These are phyloP conservation scores for Cryptosporidium tyzzeri DNA, from an alignment of 169 alveolate genomes.

Conservation along the genomic window DNA sequence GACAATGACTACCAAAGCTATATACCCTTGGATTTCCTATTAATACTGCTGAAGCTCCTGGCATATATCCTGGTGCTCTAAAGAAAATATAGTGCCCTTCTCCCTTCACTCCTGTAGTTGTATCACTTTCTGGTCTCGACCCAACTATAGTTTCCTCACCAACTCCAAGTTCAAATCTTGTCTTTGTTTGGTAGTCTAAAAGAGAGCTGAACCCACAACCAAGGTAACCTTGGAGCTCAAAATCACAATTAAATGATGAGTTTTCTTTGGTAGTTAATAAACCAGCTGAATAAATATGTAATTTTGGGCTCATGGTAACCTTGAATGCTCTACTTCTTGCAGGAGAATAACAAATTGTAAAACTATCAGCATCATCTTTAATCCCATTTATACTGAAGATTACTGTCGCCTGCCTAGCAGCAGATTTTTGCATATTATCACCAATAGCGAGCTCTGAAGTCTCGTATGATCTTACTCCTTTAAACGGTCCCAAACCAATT, in stretches of 20 bases:
- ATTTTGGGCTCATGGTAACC: not conserved
- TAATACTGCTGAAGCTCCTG: slow-evolving; percentile 80
- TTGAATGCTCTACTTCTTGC: slow-evolving; percentile 53
- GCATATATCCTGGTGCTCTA: slow-evolving; percentile 81
- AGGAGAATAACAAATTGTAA: slow-evolving; percentile 60
- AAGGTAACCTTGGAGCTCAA: slow-evolving; percentile 49
- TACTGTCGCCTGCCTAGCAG: slow-evolving; percentile 35
- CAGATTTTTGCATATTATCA: slow-evolving; percentile 50
- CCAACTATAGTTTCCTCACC: slow-evolving; percentile 75
- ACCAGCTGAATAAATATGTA: slow-evolving; percentile 37
- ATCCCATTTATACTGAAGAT: slow-evolving; percentile 16
- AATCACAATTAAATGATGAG: slow-evolving; percentile 24
- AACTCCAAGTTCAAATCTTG: slow-evolving; percentile 62
- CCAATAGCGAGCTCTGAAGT: slow-evolving; percentile 52
- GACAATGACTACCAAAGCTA: slow-evolving; percentile 79
- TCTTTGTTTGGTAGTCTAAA: slow-evolving; percentile 55
- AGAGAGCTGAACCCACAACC: slow-evolving; percentile 69
- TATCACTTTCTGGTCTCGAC: slow-evolving; percentile 79
- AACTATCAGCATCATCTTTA: slow-evolving; percentile 13
- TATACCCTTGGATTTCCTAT: slow-evolving; percentile 76
- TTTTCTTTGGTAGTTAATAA: slow-evolving; percentile 16
- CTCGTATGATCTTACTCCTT: slow-evolving; percentile 49
- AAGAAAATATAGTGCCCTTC: slow-evolving; percentile 77
- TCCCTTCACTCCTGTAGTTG: slow-evolving; percentile 76
- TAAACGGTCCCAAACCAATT: slow-evolving; percentile 63